Conservation (phyloP, 345 rosid genomes). For the Bretschneidera sinensis region DNA sequence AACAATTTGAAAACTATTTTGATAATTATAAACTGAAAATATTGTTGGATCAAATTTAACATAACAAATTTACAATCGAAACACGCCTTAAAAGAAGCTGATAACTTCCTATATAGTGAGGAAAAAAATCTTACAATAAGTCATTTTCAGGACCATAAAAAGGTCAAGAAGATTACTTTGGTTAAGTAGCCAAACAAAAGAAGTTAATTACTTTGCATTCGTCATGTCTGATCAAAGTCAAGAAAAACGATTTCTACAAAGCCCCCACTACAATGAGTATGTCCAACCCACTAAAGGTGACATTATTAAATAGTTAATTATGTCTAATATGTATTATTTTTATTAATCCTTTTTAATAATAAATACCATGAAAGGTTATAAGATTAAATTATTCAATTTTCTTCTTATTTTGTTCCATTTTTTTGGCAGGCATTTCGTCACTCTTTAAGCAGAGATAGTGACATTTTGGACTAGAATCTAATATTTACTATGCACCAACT, state of each 20-base stretch:
- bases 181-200: conserved; percentile 6
- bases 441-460: conserved; percentile 7
- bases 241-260: conserved; percentile 23
- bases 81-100: not conserved
- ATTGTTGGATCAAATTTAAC: no score
- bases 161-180: conserved; percentile 14
- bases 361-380: not conserved
- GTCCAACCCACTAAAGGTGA: conserved; percentile 7
- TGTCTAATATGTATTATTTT: no score
- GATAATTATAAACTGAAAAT: no score
- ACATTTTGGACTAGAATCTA: not conserved
- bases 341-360: not conserved
- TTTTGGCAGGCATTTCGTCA: no score
- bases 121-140: not conserved
- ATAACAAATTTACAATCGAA: no score
- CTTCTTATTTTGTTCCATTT: not conserved
- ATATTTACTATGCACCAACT: no score
- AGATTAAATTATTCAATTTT: not conserved
- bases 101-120: not conserved
- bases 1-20: no score
- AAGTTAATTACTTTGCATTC: conserved; percentile 2
- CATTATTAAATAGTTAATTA: no score
- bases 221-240: conserved; percentile 15
- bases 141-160: conserved; percentile 18
- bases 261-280: conserved; percentile 10